Evolutionary conservation across 139 green algal species (phyloP).

Genomic region (Picochlorum sp.): DNA sequence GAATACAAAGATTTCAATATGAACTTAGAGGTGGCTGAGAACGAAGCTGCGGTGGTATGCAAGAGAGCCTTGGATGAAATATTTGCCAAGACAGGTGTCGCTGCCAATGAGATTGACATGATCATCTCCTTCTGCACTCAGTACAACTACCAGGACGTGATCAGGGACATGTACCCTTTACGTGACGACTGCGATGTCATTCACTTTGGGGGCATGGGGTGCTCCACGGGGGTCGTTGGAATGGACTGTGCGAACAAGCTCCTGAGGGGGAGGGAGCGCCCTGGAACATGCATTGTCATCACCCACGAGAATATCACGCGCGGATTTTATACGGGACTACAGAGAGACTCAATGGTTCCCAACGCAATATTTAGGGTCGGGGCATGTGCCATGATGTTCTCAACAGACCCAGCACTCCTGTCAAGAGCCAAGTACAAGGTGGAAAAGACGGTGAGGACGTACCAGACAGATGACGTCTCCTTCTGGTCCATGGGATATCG

Average conservation of each 20-base stretch:
- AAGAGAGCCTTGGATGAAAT: too few relatives aligned
- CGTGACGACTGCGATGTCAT: background rate
- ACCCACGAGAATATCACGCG: background rate
- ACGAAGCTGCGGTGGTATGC: too few relatives aligned
- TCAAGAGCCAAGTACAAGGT: background rate
- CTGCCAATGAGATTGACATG: too few relatives aligned
- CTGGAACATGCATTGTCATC: background rate
- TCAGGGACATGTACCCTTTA: too few relatives aligned
- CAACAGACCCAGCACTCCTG: background rate
- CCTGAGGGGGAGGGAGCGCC: background rate
- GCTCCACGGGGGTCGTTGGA: background rate
- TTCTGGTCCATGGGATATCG: background rate
- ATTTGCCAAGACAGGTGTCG: too few relatives aligned
- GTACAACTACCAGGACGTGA: too few relatives aligned
- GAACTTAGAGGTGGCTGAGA: too few relatives aligned
- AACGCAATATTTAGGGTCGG: background rate
- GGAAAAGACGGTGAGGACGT: background rate
- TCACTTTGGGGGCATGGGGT: background rate
- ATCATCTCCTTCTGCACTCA: too few relatives aligned
- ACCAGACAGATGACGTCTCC: background rate
- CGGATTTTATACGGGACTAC: background rate
- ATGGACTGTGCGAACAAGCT: background rate
- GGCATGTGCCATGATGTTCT: background rate
- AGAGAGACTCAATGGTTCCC: background rate
- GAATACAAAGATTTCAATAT: too few relatives aligned